Evolutionary conservation across 139 green algal species (phyloP).

Genomic region (Gonium pectorale): DNA sequence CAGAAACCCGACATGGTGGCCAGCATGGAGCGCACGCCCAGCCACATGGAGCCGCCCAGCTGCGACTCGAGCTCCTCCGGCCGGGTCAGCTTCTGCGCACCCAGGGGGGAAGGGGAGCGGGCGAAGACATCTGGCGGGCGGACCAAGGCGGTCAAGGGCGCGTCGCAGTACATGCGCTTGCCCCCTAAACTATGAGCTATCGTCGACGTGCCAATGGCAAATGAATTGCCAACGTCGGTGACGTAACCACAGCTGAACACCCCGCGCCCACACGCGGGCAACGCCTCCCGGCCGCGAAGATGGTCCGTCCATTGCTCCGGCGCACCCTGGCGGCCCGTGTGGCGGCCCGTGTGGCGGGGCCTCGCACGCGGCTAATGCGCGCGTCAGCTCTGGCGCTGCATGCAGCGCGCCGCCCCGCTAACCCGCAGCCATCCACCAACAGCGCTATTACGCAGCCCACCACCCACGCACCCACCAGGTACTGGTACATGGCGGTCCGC

Average conservation of each 20-base stretch:
- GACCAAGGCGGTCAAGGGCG: neutral
- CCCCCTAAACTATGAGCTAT: neutral
- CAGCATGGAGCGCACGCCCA: neutral
- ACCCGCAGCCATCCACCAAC: neutral
- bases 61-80: neutral
- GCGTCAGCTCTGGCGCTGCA: neutral
- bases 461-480: constrained; percentile 4
- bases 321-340: no score
- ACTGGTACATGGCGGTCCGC: neutral
- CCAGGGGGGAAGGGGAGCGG: neutral
- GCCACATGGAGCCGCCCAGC: constrained; percentile 12
- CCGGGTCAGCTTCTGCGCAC: neutral
- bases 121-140: neutral
- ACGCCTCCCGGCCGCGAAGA: no score
- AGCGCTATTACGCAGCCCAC: neutral
- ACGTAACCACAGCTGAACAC: neutral
- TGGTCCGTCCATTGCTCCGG: no score
- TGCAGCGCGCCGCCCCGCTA: neutral
- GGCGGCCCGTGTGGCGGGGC: neutral
- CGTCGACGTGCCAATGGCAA: neutral
- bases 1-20: constrained; percentile 31
- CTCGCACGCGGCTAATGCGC: neutral
- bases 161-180: neutral
- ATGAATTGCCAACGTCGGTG: neutral
- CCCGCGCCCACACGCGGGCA: no score